A percentile compares a stretch with the other conserved stretches of the same genome.
These are phyloP conservation scores for Podospora bellae-mahoneyi DNA, from an alignment of 495 filamentous ascomycete species.

Conservation along the genomic window DNA sequence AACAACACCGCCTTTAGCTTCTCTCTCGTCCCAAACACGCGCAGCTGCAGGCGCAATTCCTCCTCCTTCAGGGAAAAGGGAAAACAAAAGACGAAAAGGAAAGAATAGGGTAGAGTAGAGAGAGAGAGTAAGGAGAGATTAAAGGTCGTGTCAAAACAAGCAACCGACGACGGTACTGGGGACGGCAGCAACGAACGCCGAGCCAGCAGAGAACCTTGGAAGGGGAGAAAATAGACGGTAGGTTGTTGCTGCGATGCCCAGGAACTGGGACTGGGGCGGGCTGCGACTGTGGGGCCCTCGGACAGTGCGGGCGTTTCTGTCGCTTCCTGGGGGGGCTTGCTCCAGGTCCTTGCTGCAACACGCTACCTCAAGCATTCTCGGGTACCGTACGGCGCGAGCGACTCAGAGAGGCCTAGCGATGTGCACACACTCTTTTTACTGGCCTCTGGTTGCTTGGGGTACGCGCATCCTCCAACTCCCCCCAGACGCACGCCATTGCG, in stretches of 20 bases:
- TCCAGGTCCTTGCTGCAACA: constrained; percentile 8
- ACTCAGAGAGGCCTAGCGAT: constrained; percentile 28
- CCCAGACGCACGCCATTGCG: constrained; percentile 8
- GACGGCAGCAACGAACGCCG: constrained; percentile 4
- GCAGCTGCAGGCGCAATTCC: not conserved
- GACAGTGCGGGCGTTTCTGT: constrained; percentile 6
- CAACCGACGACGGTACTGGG: not conserved
- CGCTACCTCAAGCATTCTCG: constrained; percentile 23
- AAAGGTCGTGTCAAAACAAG: constrained; percentile 2
- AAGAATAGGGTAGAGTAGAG: constrained; percentile 1
- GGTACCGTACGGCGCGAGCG: constrained; percentile 24
- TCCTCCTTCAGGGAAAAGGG: not conserved
- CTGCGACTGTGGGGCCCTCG: constrained; percentile 7
- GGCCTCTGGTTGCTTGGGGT: constrained; percentile 12
- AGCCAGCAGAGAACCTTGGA: constrained; percentile 8
- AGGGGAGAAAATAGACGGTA: not conserved
- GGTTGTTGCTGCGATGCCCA: not conserved
- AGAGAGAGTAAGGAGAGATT: not conserved
- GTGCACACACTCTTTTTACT: constrained; percentile 14
- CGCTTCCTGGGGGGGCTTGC: constrained; percentile 3
- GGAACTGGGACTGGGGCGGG: constrained; percentile 1
- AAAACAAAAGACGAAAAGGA: not conserved
- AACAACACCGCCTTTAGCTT: constrained; percentile 7
- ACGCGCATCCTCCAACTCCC: constrained; percentile 29
- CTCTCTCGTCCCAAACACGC: not conserved